These are phyloP conservation scores for Cladophialophora immunda DNA, from an alignment of 2,329 filamentous ascomycete genomes.

Conservation along the genomic window DNA sequence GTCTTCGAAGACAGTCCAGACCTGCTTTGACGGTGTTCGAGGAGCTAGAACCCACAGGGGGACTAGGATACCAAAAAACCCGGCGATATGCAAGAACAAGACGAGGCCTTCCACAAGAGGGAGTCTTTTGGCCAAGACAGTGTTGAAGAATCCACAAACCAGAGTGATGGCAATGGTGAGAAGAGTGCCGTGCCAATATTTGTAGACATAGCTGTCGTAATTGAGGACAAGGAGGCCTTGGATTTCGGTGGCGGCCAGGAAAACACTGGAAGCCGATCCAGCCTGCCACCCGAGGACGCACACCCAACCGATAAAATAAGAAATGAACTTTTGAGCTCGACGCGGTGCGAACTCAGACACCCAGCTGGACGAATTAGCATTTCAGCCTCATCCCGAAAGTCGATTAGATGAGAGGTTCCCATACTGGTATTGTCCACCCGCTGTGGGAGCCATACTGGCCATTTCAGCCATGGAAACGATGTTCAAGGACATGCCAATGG, in stretches of 20 bases:
- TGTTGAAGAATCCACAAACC: slow-evolving; percentile 52
- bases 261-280: slow-evolving; percentile 42
- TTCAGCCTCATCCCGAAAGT: background rate
- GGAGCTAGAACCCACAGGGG: slow-evolving; percentile 54
- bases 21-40: slow-evolving; percentile 45
- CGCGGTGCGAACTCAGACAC: background rate
- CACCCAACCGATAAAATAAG: slow-evolving; percentile 40
- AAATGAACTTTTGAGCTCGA: slow-evolving; percentile 16
- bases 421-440: slow-evolving; percentile 1
- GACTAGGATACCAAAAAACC: slow-evolving; percentile 53
- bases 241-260: slow-evolving; percentile 54
- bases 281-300: slow-evolving; percentile 43
- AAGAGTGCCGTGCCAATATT: slow-evolving; percentile 56
- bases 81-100: slow-evolving; percentile 52
- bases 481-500: background rate
- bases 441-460: background rate
- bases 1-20: slow-evolving; percentile 52
- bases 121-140: slow-evolving; percentile 50
- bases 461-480: background rate
- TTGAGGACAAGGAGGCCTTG: slow-evolving; percentile 56
- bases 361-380: background rate
- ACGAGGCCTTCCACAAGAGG: slow-evolving; percentile 52
- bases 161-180: slow-evolving; percentile 50
- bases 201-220: slow-evolving; percentile 47
- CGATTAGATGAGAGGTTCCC: background rate